Evolutionary conservation across 441 rosid species (phyloP), one percentile per base, ranked within the genome.

Genomic region (Brassica balearica): DNA sequence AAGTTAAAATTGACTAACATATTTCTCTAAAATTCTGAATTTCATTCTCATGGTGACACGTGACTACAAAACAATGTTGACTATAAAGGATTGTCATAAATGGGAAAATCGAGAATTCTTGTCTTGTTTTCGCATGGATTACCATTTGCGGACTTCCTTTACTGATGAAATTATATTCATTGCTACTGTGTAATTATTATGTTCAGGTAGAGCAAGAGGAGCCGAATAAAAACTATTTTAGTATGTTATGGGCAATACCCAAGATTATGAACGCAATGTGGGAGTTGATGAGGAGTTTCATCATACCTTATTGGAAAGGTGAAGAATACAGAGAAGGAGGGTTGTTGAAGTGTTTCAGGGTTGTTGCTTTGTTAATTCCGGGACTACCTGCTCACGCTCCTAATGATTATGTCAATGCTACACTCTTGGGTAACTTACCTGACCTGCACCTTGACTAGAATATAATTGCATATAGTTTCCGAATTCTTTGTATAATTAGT

Each of bases 201-300:
- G 10, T 71, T 34, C 73, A 89, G 95, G 85, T 90, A 6, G 48
- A 87, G 53, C 0, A 20, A 17, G 94, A 95, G 51, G 95, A 88
- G 68, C 97, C 96, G 1, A 88, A 90, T 80, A 91, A 86, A 85
- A 89, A 91, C 77, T 92, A 89, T 78, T 88, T 88, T 72, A 81
- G 73, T 11, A 23, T 85, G 67, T 9, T 84, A 20, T 85, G 86
- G 87, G 69, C 34, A 1, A n/a, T 87, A 53, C 91, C 91, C 0
- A 86, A 83, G 85, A 14, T 22, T 5, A 11, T 83, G 17, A 86
- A 82, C n/a, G 95, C 95, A 8, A 9, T 75, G 34, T 86, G 91
- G 91, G 96, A 93, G 86, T 74, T 95, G 36, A 19, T 86, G 1
- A 84, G 98, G 70, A 71, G 95, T 66, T 82, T 91, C 70, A 72